Evolutionary conservation across 2,329 filamentous ascomycete genomes (phyloP).

Genomic region (Pseudocercospora pini-densiflorae): DNA sequence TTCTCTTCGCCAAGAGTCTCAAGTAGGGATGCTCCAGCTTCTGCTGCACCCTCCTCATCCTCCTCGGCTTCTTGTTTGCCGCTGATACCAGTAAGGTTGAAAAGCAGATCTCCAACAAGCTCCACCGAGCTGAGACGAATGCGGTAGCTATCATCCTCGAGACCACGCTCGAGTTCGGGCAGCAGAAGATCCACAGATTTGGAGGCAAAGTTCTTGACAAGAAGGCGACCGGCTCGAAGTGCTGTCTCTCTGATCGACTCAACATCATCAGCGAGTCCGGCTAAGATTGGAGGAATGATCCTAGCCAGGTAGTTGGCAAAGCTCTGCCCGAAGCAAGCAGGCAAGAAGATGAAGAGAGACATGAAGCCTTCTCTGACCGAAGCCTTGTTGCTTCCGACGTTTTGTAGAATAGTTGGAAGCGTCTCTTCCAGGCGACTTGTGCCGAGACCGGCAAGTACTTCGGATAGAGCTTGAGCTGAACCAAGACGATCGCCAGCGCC

Average conservation of each 20-base stretch:
- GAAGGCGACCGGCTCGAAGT: slow-evolving; percentile 84
- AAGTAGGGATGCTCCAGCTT: slow-evolving; percentile 90
- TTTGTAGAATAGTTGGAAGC: slow-evolving; percentile 92
- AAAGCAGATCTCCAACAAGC: slow-evolving; percentile 92
- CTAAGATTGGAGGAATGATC: slow-evolving; percentile 93
- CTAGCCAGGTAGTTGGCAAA: slow-evolving; percentile 94
- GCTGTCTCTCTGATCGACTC: slow-evolving; percentile 98
- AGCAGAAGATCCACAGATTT: slow-evolving; percentile 92
- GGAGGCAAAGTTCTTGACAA: slow-evolving; percentile 98
- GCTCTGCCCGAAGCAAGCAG: slow-evolving; percentile 98
- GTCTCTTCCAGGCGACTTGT: slow-evolving; percentile 94
- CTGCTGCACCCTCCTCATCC: slow-evolving; percentile 78
- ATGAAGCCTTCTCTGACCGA: slow-evolving; percentile 97
- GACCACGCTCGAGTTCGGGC: slow-evolving; percentile 90
- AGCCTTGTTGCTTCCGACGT: slow-evolving; percentile 87
- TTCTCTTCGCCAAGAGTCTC: slow-evolving; percentile 95
- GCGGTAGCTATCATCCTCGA: slow-evolving; percentile 96
- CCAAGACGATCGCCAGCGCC: slow-evolving; percentile 95
- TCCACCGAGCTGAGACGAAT: slow-evolving; percentile 99
- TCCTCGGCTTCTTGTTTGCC: slow-evolving; percentile 76
- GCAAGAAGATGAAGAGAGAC: slow-evolving; percentile 99
- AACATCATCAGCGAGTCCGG: slow-evolving; percentile 91
- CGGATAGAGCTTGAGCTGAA: slow-evolving; percentile 93
- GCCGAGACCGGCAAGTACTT: slow-evolving; percentile 93
- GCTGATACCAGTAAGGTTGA: slow-evolving; percentile 95